A percentile compares a stretch with the other conserved stretches of the same genome.
Conservation (phyloP, 306 rosid genomes). For the Cucurbita moschata region DNA sequence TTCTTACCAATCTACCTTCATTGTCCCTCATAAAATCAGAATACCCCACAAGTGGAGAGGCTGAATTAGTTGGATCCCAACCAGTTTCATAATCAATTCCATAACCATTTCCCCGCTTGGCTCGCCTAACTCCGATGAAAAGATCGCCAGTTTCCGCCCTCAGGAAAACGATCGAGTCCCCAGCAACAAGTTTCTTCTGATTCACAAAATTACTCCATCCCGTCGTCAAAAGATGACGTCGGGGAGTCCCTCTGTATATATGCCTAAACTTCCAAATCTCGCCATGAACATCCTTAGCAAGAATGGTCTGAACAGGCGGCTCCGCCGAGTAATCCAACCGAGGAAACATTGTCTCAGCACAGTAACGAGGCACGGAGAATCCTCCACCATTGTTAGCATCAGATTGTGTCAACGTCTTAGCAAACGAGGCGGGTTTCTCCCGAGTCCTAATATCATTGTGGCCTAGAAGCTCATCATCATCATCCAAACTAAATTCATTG, state of each 20-base stretch:
- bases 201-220: conserved; percentile 99
- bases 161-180: conserved; percentile 81
- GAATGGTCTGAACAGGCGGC: conserved; percentile 81
- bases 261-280: conserved; percentile 92
- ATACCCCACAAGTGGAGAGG: conserved; percentile 30
- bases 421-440: conserved; percentile 63
- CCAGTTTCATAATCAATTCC: conserved; percentile 42
- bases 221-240: conserved; percentile 88
- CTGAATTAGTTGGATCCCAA: conserved; percentile 29
- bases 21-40: conserved; percentile 7
- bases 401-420: conserved; percentile 90
- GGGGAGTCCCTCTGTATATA: conserved; percentile 92
- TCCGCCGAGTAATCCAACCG: conserved; percentile 67
- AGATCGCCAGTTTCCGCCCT: conserved; percentile 84
- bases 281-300: conserved; percentile 82
- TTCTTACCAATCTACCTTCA: background rate
- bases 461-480: conserved; percentile 32
- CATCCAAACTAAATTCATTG: conserved; percentile 29
- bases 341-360: conserved; percentile 91
- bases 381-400: conserved; percentile 99
- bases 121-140: conserved; percentile 88
- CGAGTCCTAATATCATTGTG: conserved; percentile 24
- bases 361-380: conserved; percentile 91
- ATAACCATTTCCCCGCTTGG: conserved; percentile 79
- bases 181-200: conserved; percentile 92